Base-by-base conservation (phyloP, 805 yeast genomes). In the Teunomyces lycoperdinae region DNA sequence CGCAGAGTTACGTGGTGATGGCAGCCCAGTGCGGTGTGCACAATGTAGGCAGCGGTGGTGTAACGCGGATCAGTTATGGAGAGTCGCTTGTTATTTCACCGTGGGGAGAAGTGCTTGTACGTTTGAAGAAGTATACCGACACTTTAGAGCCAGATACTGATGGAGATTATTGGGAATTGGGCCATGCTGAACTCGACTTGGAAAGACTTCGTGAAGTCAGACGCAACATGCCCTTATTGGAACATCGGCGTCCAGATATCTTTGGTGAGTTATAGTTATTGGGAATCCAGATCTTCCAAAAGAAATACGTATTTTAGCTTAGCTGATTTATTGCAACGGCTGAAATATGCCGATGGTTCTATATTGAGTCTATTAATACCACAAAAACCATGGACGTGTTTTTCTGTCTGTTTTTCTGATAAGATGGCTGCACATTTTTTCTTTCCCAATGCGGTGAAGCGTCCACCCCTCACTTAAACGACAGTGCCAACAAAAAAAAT, bases 1-100 rank as follows among this genome's bases (percentile, higher is more conserved):
- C 92, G 1, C 98, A 94, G 66, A 74, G 86, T 50, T 94, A 78
- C 63, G 96, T 91, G 5, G 71, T 92, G 3, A 80, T 90, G 86
- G 91, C 97, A 2, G 96, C 94, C 0, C 96, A 89, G 61, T 80
- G 83, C 47, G 97, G 97, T 2, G 66, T 68, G 35, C 97, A 90
- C 62, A 81, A 83, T 49, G 61, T 50, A 2, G 43, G 48, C 24
- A n/a, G 70, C 70, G 14, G 52, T 30, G n/a, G 51, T 58, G 34
- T 45, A 29, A 76, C 73, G 48, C 71, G 98, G 48, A 77, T 80
- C 48, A 87, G 96, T 51, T 92, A 83, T 68, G 99, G 99, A 0
- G 92, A 89, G 58, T 78, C 96, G 0, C 71, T 90, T 52, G 83
- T 90, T 4, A 78, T 92, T n/a, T 92, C 87, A 55, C 98, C 99